A percentile compares a stretch with the other conserved stretches of the same genome.
phyloP scores from a whole-genome alignment of 1,139 yeast species.

The Kazachstania sp. region DNA sequence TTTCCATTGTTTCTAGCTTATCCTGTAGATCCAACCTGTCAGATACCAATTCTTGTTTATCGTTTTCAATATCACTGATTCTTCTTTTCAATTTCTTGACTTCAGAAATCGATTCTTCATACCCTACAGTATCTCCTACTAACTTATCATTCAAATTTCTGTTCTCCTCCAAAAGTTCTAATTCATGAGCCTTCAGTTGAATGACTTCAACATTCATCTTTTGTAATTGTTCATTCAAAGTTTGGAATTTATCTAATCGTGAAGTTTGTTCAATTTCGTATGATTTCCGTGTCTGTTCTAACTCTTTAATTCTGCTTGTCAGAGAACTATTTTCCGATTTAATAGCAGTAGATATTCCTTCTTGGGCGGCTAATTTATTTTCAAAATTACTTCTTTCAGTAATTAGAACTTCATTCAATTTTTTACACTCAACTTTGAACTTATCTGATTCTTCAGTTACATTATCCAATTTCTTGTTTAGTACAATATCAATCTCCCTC shows the following conservation, averaged over 20 bases:
- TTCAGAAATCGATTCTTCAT: slow-evolving; percentile 17
- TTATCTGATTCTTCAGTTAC: slow-evolving; percentile 8
- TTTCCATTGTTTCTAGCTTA: slow-evolving; percentile 16
- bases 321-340: slow-evolving; percentile 21
- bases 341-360: slow-evolving; percentile 17
- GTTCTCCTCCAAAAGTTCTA: slow-evolving; percentile 28
- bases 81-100: slow-evolving; percentile 17
- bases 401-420: slow-evolving; percentile 11
- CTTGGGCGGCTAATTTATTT: slow-evolving; percentile 25
- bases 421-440: slow-evolving; percentile 8
- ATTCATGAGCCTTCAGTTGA: slow-evolving; percentile 27
- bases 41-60: slow-evolving; percentile 18
- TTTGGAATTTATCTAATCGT: slow-evolving; percentile 17
- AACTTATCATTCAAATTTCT: slow-evolving; percentile 15
- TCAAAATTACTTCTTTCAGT: slow-evolving; percentile 21
- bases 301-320: slow-evolving; percentile 14
- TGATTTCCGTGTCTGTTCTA: slow-evolving; percentile 15
- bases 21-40: slow-evolving; percentile 26
- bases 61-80: slow-evolving; percentile 16
- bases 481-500: slow-evolving; percentile 5
- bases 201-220: slow-evolving; percentile 27
- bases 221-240: slow-evolving; percentile 24
- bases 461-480: slow-evolving; percentile 4
- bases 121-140: slow-evolving; percentile 14
- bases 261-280: slow-evolving; percentile 12